Percentiles rank a stretch among this genome's conserved stretches.
Evolutionary conservation across 495 filamentous ascomycete genomes (phyloP).

Genomic region (Pyrenula massariospora): DNA sequence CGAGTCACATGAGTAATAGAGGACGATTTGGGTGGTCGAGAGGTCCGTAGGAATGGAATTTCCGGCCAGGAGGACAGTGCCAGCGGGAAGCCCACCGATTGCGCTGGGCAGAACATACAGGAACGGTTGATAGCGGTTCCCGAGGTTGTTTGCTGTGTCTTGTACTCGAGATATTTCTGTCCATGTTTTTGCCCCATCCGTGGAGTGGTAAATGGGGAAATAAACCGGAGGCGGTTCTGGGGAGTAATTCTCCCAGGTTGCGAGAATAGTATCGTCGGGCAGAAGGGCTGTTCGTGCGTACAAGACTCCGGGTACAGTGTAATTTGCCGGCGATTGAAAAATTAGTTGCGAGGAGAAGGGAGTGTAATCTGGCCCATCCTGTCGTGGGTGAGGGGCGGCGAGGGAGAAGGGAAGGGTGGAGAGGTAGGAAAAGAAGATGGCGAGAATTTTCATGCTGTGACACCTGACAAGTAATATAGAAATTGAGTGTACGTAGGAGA

Average conservation of each 20-base stretch:
- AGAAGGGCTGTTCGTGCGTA: slow-evolving; percentile 15
- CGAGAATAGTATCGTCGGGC: slow-evolving; percentile 6
- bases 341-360: slow-evolving; percentile 4
- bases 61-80: slow-evolving; percentile 51
- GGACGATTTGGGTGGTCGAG: slow-evolving; percentile 50
- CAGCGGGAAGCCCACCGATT: slow-evolving; percentile 42
- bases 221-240: slow-evolving; percentile 43
- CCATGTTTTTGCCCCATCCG: slow-evolving; percentile 51
- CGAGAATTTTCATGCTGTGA: neutral
- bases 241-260: slow-evolving; percentile 56
- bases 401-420: neutral
- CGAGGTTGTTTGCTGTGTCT: slow-evolving; percentile 51
- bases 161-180: slow-evolving; percentile 45
- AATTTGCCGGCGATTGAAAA: slow-evolving; percentile 21
- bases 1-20: slow-evolving; percentile 49
- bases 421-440: neutral
- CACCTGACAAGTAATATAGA: neutral
- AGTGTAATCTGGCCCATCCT: neutral
- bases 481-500: neutral
- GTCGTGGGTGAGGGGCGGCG: neutral
- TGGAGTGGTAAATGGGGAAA: slow-evolving; percentile 55
- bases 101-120: slow-evolving; percentile 45
- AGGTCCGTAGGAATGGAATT: slow-evolving; percentile 54
- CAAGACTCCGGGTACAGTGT: slow-evolving; percentile 18
- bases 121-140: slow-evolving; percentile 56